phyloP scores from a whole-genome alignment of 768 basidiomycete genomes.

The Auricularia cornea region DNA sequence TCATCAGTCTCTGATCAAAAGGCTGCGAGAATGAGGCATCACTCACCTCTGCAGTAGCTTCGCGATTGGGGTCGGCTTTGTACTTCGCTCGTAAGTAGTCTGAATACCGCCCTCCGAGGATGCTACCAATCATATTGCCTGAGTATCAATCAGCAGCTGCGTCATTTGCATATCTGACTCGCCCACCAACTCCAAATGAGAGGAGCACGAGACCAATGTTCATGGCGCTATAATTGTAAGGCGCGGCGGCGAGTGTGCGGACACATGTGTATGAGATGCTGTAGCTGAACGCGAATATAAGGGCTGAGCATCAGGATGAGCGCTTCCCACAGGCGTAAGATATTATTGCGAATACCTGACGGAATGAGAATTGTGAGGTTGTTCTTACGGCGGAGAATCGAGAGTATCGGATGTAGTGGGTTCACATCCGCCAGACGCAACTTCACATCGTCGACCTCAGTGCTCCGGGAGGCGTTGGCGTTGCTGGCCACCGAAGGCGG shows the following conservation, averaged over 20 bases:
- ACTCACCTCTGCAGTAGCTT: neutral
- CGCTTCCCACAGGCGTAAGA: neutral
- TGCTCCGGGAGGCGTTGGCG: neutral
- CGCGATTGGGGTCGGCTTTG: constrained; percentile 18
- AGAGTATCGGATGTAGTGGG: constrained; percentile 53
- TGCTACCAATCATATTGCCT: constrained; percentile 45
- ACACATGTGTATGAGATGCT: constrained; percentile 66
- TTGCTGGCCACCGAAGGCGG: constrained; percentile 4
- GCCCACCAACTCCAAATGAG: constrained; percentile 65
- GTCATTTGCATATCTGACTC: neutral
- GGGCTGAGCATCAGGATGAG: constrained; percentile 30
- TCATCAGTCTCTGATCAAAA: constrained; percentile 1
- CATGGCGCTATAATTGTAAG: constrained; percentile 61
- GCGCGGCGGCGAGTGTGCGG: constrained; percentile 48
- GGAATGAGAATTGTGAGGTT: constrained; percentile 59
- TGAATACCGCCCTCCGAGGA: constrained; percentile 52
- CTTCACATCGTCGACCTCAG: constrained; percentile 28
- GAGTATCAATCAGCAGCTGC: neutral
- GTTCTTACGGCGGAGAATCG: constrained; percentile 51
- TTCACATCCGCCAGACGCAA: constrained; percentile 64
- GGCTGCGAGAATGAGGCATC: neutral
- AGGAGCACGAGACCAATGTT: constrained; percentile 71
- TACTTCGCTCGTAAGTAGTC: constrained; percentile 38
- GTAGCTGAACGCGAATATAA: constrained; percentile 66
- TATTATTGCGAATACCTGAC: constrained; percentile 39